Evolutionary conservation across 1,284 basidiomycete species (phyloP).

Genomic region (Austroboletus novae-zelandiae): DNA sequence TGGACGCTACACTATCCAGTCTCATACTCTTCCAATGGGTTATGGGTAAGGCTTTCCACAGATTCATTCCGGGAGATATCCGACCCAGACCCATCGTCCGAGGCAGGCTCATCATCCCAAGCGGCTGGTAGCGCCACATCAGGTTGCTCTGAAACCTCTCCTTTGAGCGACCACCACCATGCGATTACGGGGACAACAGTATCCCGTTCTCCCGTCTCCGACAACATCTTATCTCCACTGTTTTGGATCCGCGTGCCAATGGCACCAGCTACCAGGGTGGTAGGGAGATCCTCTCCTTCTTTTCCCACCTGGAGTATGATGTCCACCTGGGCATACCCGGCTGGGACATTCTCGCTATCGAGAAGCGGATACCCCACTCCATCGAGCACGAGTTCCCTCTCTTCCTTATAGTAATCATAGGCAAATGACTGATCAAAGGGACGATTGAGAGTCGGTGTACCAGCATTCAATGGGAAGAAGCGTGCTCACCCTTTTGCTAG

Average conservation of each 20-base stretch:
- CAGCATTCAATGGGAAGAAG: not conserved
- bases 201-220: constrained; percentile 16
- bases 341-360: constrained; percentile 26
- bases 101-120: not conserved
- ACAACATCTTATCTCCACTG: constrained; percentile 27
- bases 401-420: not conserved
- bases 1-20: too few relatives aligned
- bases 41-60: too few relatives aligned
- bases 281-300: not conserved
- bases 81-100: not conserved
- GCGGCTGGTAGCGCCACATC: not conserved
- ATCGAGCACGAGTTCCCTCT: not conserved
- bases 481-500: not conserved
- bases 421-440: not conserved
- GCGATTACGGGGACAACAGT: not conserved
- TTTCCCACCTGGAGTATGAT: constrained; percentile 25
- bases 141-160: not conserved
- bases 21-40: too few relatives aligned
- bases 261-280: not conserved
- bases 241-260: not conserved
- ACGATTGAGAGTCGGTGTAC: not conserved
- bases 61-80: not conserved
- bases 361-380: constrained; percentile 26
- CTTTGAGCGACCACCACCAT: not conserved
- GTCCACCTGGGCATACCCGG: constrained; percentile 35